Percentiles rank a stretch among this genome's conserved stretches.
phyloP scores from a whole-genome alignment of 1,284 basidiomycete genomes.

The Trametes hirsuta region DNA sequence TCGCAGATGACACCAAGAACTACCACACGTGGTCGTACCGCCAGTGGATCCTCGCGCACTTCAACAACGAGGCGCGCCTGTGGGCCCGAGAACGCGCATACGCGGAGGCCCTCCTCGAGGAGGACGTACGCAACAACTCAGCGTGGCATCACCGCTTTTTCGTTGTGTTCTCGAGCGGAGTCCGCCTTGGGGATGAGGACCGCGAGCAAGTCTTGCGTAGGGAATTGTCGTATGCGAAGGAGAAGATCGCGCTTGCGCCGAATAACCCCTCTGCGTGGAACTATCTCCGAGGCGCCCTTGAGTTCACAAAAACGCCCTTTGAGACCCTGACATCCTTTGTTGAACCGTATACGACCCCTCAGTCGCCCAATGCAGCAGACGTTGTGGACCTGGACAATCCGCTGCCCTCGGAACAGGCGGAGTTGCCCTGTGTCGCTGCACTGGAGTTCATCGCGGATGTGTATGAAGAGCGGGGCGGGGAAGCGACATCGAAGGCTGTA shows the following conservation, averaged over 20 bases:
- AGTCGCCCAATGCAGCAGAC: slow-evolving; percentile 34
- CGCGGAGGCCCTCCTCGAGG: slow-evolving; percentile 72
- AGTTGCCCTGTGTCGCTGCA: slow-evolving; percentile 76
- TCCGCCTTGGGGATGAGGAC: slow-evolving; percentile 60
- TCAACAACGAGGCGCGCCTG: slow-evolving; percentile 61
- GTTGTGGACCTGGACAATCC: slow-evolving; percentile 78
- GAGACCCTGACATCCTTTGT: slow-evolving; percentile 62
- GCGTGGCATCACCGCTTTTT: slow-evolving; percentile 99
- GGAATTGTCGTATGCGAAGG: slow-evolving; percentile 76
- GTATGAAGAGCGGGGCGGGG: slow-evolving; percentile 59
- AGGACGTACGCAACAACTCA: slow-evolving; percentile 93
- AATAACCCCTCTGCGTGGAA: slow-evolving; percentile 96
- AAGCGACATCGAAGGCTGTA: slow-evolving; percentile 50
- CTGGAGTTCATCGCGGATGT: slow-evolving; percentile 89
- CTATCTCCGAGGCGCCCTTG: slow-evolving; percentile 82
- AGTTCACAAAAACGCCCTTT: slow-evolving; percentile 62
- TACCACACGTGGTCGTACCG: slow-evolving; percentile 97
- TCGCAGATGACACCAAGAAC: slow-evolving; percentile 85
- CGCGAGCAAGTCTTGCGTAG: slow-evolving; percentile 57
- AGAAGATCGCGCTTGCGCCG: slow-evolving; percentile 83
- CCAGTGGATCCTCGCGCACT: slow-evolving; percentile 88
- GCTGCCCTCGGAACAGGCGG: slow-evolving; percentile 63
- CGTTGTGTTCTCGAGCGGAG: slow-evolving; percentile 77
- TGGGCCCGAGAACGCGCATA: slow-evolving; percentile 84
- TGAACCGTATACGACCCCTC: slow-evolving; percentile 55